Evolutionary conservation across 2,329 filamentous ascomycete species (phyloP), one percentile per base, ranked within the genome.

Genomic region (Trichophaea hybrida): DNA sequence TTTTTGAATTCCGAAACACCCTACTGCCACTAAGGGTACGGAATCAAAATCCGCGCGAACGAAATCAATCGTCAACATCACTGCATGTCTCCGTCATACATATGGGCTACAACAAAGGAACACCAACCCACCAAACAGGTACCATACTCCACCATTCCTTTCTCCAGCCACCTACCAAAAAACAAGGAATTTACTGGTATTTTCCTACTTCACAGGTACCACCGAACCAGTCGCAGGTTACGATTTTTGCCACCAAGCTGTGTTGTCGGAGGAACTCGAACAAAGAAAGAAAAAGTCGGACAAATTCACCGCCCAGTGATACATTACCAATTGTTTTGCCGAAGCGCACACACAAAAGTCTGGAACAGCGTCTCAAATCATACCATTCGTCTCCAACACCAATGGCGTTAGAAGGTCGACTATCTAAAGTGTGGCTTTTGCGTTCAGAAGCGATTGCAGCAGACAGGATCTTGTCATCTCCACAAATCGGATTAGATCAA

Each of bases 61-160:
- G 3, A 24, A 24, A 7, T 13, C 40, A n/a, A 17, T 3, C 48
- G 48, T 51, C 48, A 32, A 51, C 48, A 24, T 24, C 15, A 10
- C 48, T 51, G 48, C 48, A 51, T 12, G 31, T 12, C 48, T 51
- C 31, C 48, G 48, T 51, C 48, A 51, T 50, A 32, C 48, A 50
- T 13, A 15, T 24, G 8, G 13, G 31, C n/a, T 2, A 10, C 38
- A 43, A 10, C n/a, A n/a, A n/a, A n/a, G n/a, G n/a, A n/a, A n/a
- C n/a, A n/a, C n/a, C n/a, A n/a, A n/a, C n/a, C n/a, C n/a, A n/a
- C n/a, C n/a, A n/a, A n/a, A n/a, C 38, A 43, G 10, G 10, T 43
- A 10, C 38, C n/a, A 4, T 15, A 12, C 38, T 4, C 38, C n/a
- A 12, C 4, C 38, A 12, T 43, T n/a, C 38, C 38, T 43, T 43